Evolutionary conservation across 345 rosid species (phyloP).

Genomic region (Pseudoturritis turrita): DNA sequence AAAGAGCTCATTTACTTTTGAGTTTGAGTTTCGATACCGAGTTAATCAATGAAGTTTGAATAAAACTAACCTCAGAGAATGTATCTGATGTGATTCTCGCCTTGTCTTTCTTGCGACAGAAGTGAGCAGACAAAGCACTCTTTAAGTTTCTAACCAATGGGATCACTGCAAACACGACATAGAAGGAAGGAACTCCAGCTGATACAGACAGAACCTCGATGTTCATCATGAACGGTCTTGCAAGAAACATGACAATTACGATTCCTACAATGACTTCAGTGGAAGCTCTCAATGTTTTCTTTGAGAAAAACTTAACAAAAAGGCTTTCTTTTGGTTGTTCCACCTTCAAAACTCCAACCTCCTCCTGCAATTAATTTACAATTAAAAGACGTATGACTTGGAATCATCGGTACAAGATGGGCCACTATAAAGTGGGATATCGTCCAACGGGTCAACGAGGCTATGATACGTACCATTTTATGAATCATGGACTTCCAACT

Average conservation of each 20-base stretch:
- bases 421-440: no score
- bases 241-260: slow-evolving; percentile 20
- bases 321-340: slow-evolving; percentile 4
- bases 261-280: slow-evolving; percentile 23
- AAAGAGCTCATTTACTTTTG: background rate
- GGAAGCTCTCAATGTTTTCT: slow-evolving; percentile 2
- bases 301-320: slow-evolving; percentile 7
- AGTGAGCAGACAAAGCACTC: slow-evolving; percentile 24
- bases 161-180: slow-evolving; percentile 18
- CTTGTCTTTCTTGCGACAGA: slow-evolving; percentile 20
- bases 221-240: slow-evolving; percentile 27
- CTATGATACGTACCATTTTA: no score
- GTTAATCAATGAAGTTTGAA: background rate
- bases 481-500: no score
- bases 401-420: no score
- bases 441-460: no score
- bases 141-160: slow-evolving; percentile 25
- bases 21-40: background rate
- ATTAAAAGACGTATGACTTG: no score
- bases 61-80: slow-evolving; percentile 25
- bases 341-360: slow-evolving; percentile 9
- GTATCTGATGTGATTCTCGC: slow-evolving; percentile 23
- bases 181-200: slow-evolving; percentile 32
- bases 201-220: slow-evolving; percentile 15
- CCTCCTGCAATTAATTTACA: background rate